A percentile compares a stretch with the other conserved stretches of the same genome.
Evolutionary conservation across 1,284 basidiomycete species (phyloP).

Genomic region (Fomitopsis schrenkii): DNA sequence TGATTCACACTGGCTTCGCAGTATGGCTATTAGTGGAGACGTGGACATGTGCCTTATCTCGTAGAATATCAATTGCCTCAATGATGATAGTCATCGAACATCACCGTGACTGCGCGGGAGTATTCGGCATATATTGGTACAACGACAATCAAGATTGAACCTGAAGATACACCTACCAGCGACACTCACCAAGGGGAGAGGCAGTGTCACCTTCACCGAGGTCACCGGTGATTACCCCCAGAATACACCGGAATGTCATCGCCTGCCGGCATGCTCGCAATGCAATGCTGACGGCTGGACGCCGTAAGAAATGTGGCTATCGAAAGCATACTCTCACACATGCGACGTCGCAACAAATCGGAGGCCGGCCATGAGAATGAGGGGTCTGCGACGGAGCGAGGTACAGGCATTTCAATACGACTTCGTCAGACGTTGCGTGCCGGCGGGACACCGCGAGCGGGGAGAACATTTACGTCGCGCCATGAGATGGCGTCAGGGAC

Average conservation of each 20-base stretch:
- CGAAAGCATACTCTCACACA: not conserved
- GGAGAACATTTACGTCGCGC: not conserved
- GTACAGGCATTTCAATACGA: not conserved
- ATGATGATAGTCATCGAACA: not conserved
- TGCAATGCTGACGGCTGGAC: not conserved
- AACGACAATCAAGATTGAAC: not conserved
- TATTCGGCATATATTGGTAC: not conserved
- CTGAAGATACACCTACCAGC: no score
- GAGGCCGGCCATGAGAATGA: not conserved
- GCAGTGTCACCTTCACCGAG: not conserved
- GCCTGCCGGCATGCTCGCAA: not conserved
- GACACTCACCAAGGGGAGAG: no score
- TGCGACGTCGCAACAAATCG: not conserved
- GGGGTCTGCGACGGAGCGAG: not conserved
- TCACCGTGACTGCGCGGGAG: not conserved
- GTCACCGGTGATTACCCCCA: not conserved
- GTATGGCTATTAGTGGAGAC: not conserved
- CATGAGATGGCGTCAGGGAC: not conserved
- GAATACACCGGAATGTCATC: not conserved
- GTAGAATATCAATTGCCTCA: not conserved
- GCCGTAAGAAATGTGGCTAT: not conserved
- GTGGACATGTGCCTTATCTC: not conserved
- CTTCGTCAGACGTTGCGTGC: not conserved
- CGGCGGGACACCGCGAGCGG: not conserved
- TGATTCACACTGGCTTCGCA: not conserved